phyloP scores from a whole-genome alignment of 1,284 basidiomycete species.

The Amylostereum areolatum region DNA sequence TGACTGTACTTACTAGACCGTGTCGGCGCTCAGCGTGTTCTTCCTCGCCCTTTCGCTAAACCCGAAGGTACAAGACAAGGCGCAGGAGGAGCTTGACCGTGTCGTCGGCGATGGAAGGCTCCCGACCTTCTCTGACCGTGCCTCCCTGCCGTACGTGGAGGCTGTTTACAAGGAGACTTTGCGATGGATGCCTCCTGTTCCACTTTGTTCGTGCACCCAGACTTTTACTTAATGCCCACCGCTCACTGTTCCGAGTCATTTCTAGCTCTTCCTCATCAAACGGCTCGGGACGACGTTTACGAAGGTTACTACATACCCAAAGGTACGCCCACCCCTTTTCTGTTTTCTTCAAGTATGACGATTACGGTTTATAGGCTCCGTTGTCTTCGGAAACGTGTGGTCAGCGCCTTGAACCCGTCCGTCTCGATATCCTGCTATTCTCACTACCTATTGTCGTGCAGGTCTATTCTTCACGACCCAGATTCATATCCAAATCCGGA shows the following conservation, averaged over 20 bases:
- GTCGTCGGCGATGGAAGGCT: background rate
- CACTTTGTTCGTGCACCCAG: no score
- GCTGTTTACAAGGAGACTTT: slow-evolving; percentile 12
- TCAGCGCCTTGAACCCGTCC: no score
- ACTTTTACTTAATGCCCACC: no score
- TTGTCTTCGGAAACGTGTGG: no score
- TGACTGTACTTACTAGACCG: background rate
- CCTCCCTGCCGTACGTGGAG: slow-evolving; percentile 15
- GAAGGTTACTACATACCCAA: background rate
- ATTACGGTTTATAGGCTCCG: no score
- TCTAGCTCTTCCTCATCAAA: slow-evolving; percentile 12
- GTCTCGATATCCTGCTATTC: no score
- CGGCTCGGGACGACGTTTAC: slow-evolving; percentile 8
- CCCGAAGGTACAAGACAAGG: slow-evolving; percentile 5
- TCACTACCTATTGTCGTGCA: no score
- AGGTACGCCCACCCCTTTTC: no score
- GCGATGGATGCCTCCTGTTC: background rate
- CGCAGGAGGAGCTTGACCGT: background rate
- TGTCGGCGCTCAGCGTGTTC: slow-evolving; percentile 7
- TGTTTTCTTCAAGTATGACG: no score
- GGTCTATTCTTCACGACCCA: no score
- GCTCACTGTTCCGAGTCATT: no score
- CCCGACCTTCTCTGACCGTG: slow-evolving; percentile 9
- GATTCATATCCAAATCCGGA: no score
- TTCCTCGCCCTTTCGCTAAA: slow-evolving; percentile 10